Percentiles rank a stretch among this genome's conserved stretches.
Evolutionary conservation across 2,329 filamentous ascomycete genomes (phyloP).

Genomic region (Colletotrichum coccodes): DNA sequence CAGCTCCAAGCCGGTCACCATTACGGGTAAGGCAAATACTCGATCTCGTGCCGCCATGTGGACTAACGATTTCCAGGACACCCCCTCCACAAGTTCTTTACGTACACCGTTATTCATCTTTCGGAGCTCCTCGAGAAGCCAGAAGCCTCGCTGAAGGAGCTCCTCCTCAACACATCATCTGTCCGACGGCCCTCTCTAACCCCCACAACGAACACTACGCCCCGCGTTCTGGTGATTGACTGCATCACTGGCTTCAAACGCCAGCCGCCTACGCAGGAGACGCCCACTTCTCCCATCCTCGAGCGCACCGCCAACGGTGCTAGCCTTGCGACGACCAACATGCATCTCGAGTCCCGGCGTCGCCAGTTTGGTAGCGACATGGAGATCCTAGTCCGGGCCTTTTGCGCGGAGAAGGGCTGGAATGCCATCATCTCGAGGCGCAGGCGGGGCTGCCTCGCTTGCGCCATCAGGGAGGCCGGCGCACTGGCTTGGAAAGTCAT

Average conservation of each 20-base stretch:
- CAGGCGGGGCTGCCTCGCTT: conserved; percentile 76
- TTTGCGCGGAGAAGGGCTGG: conserved; percentile 79
- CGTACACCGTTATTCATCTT: conserved; percentile 68
- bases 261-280: conserved; percentile 53
- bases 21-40: conserved; percentile 51
- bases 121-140: conserved; percentile 63
- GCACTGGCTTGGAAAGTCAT: conserved; percentile 76
- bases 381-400: conserved; percentile 76
- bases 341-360: conserved; percentile 66
- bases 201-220: conserved; percentile 40
- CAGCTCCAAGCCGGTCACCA: conserved; percentile 56
- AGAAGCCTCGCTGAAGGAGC: conserved; percentile 56
- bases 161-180: conserved; percentile 51
- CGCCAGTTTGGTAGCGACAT: conserved; percentile 72
- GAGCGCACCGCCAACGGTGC: conserved; percentile 47
- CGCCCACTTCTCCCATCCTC: conserved; percentile 60
- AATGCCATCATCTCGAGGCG: conserved; percentile 77
- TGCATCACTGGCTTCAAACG: conserved; percentile 66
- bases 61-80: conserved; percentile 56
- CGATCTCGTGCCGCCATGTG: conserved; percentile 30
- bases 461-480: conserved; percentile 79
- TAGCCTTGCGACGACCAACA: conserved; percentile 58
- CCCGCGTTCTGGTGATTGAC: conserved; percentile 69
- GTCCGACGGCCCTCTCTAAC: conserved; percentile 44
- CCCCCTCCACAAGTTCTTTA: conserved; percentile 71